Evolutionary conservation across 805 yeast species (phyloP).

Genomic region (Candida anglica): DNA sequence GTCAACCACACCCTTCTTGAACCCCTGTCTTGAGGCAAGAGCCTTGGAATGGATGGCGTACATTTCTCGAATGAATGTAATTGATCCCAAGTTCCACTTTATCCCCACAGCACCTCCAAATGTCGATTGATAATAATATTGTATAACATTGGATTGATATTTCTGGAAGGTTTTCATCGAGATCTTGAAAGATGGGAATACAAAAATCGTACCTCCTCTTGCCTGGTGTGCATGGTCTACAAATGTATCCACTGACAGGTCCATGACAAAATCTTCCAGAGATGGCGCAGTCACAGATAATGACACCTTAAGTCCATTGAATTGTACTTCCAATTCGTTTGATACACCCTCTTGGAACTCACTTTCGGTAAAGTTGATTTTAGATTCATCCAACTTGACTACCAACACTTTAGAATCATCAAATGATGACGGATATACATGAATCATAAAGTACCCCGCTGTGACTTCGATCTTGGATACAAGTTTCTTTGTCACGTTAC

Average conservation of each 20-base stretch:
- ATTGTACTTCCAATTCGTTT: constrained; percentile 55
- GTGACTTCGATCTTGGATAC: constrained; percentile 66
- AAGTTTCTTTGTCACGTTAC: constrained; percentile 31
- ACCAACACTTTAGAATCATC: constrained; percentile 74
- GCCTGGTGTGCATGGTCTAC: constrained; percentile 53
- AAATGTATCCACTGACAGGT: constrained; percentile 51
- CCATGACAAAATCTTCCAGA: constrained; percentile 45
- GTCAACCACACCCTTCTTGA: constrained; percentile 23
- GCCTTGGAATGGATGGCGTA: constrained; percentile 82
- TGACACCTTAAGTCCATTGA: constrained; percentile 64
- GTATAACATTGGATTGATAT: constrained; percentile 48
- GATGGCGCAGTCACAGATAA: constrained; percentile 56
- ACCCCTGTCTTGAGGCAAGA: constrained; percentile 51
- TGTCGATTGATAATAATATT: constrained; percentile 63
- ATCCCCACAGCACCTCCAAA: constrained; percentile 91
- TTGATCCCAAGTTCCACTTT: constrained; percentile 90
- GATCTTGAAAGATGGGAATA: constrained; percentile 71
- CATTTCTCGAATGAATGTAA: constrained; percentile 89
- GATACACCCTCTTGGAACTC: constrained; percentile 43
- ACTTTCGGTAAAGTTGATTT: constrained; percentile 50
- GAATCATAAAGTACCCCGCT: constrained; percentile 53
- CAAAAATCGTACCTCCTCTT: constrained; percentile 74
- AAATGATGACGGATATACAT: constrained; percentile 79
- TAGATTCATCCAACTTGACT: constrained; percentile 50
- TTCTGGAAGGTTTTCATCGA: constrained; percentile 73